Conservation (phyloP, 768 basidiomycete species). For the Clitopilus hobsonii region DNA sequence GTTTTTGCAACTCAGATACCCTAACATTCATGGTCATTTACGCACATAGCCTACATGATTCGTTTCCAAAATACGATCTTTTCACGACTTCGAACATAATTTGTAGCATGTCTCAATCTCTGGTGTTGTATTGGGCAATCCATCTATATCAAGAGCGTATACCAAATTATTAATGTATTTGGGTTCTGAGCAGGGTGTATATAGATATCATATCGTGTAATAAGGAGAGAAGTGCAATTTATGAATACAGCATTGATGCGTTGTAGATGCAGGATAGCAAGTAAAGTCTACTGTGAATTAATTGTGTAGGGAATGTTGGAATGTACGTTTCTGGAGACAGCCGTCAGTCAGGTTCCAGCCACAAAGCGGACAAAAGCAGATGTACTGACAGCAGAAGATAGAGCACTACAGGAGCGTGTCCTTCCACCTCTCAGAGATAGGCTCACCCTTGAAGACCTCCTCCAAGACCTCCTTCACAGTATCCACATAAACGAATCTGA, state of each 20-base stretch:
- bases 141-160: background rate
- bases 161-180: background rate
- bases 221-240: background rate
- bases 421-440: constrained; percentile 60
- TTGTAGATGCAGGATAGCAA: background rate
- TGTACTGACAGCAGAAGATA: background rate
- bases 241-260: background rate
- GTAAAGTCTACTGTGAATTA: background rate
- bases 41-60: too few species aligned
- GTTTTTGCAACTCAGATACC: background rate
- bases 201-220: background rate
- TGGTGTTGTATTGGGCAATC: background rate
- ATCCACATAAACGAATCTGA: constrained; percentile 93
- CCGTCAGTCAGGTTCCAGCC: background rate
- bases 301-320: background rate
- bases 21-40: too few species aligned
- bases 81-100: too few species aligned
- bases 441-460: constrained; percentile 74
- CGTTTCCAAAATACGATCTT: too few species aligned
- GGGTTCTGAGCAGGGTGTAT: constrained; percentile 1
- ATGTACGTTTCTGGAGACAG: background rate
- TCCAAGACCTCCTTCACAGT: constrained; percentile 85
- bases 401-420: constrained; percentile 34
- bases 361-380: background rate
- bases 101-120: background rate